phyloP scores from a whole-genome alignment of 768 basidiomycete genomes.

The Boletus subparvulus region DNA sequence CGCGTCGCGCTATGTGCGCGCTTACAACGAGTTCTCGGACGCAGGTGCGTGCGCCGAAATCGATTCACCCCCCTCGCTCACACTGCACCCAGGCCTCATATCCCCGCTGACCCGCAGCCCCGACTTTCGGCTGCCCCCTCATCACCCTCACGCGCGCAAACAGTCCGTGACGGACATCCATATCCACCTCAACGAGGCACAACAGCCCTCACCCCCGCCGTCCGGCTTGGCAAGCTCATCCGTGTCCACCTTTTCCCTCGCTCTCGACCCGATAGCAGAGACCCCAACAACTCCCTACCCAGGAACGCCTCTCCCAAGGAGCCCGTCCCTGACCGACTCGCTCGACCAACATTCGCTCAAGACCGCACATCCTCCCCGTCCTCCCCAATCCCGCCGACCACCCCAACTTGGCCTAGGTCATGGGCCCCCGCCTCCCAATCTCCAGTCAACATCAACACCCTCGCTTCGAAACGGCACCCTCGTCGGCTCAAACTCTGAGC shows the following conservation, averaged over 20 bases:
- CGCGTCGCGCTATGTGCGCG: conserved; percentile 29
- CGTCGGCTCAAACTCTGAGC: conserved; percentile 53
- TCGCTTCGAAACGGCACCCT: conserved; percentile 44
- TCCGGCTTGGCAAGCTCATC: conserved; percentile 39
- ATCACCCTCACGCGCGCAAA: conserved; percentile 79
- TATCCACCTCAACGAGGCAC: conserved; percentile 33
- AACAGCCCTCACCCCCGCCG: conserved; percentile 17
- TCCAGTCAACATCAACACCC: conserved; percentile 12
- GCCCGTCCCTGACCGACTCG: conserved; percentile 30
- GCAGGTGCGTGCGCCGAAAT: conserved; percentile 12
- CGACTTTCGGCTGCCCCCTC: conserved; percentile 50
- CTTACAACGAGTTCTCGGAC: conserved; percentile 31
- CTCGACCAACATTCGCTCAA: conserved; percentile 21
- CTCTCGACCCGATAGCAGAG: conserved; percentile 50
- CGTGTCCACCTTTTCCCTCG: conserved; percentile 46
- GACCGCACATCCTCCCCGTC: conserved; percentile 34
- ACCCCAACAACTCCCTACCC: conserved; percentile 38
- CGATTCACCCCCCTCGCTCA: conserved; percentile 4
- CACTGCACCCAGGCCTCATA: background rate
- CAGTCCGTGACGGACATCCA: conserved; percentile 61
- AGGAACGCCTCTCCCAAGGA: conserved; percentile 34
- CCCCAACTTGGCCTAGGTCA: conserved; percentile 50
- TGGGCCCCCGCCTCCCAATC: conserved; percentile 31
- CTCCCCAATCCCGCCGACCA: conserved; percentile 31
- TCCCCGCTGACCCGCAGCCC: conserved; percentile 47